These are phyloP conservation scores for Aspergillus felis DNA, from an alignment of 2,329 filamentous ascomycete genomes.

Conservation along the genomic window DNA sequence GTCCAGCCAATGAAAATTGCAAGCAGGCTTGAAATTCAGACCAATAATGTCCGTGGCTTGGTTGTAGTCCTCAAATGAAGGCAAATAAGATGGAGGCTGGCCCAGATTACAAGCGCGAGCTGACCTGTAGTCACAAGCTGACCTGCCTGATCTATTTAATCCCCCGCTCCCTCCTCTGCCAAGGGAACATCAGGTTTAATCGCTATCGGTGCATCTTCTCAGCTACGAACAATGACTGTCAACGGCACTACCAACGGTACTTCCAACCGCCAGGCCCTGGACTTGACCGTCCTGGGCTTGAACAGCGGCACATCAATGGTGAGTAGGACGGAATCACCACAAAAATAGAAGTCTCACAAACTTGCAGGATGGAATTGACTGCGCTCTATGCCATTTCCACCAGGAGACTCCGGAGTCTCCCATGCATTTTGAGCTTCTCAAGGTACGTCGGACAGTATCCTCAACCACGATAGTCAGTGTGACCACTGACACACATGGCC, in stretches of 20 bases:
- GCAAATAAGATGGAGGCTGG: too few species aligned
- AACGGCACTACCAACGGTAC: neutral
- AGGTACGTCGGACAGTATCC: conserved; percentile 10
- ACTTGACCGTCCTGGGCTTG: conserved; percentile 41
- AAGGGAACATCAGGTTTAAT: neutral
- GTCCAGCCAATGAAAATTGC: neutral
- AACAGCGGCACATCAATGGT: conserved; percentile 53
- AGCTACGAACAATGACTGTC: neutral
- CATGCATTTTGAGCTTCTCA: conserved; percentile 55
- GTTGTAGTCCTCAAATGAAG: neutral
- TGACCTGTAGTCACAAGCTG: too few species aligned
- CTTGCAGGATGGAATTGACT: conserved; percentile 52
- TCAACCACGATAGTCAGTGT: neutral
- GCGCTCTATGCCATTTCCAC: conserved; percentile 54
- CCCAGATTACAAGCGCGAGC: too few species aligned
- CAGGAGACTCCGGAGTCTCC: conserved; percentile 50
- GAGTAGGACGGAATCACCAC: neutral
- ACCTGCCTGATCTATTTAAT: neutral
- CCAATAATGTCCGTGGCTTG: neutral
- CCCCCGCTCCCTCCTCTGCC: neutral
- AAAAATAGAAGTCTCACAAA: neutral
- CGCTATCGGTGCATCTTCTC: neutral
- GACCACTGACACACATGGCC: neutral
- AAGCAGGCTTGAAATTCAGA: neutral
- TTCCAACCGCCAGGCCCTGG: conserved; percentile 24